These are phyloP conservation scores for Blastocystis sp. DNA, from an alignment of 352 stramenopile species.

Conservation along the genomic window DNA sequence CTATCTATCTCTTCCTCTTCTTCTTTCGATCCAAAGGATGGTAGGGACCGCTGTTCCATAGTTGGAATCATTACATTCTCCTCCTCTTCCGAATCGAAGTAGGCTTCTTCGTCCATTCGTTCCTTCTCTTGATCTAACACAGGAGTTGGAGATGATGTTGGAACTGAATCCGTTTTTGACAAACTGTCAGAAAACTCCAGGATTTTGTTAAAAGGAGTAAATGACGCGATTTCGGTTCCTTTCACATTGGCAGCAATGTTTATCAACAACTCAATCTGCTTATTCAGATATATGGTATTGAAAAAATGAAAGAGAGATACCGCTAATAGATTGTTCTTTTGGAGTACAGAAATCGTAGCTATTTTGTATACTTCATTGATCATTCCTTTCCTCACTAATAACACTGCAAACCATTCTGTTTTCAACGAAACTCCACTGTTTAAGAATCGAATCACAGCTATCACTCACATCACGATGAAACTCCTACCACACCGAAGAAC, in stretches of 20 bases:
- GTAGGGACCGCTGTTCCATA: neutral
- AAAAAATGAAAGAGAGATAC: neutral
- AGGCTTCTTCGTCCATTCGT: constrained; percentile 1
- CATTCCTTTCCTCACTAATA: neutral
- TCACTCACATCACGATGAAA: neutral
- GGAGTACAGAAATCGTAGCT: neutral
- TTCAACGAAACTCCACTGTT: neutral
- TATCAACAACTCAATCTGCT: neutral
- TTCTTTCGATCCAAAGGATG: neutral
- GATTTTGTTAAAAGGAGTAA: neutral
- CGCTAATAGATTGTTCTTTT: neutral
- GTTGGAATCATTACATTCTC: neutral
- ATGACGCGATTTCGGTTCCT: neutral
- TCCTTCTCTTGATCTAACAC: neutral
- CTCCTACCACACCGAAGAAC: neutral
- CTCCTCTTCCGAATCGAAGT: neutral
- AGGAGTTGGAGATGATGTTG: neutral
- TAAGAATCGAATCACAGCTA: constrained; percentile 33
- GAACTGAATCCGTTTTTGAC: neutral
- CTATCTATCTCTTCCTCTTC: neutral
- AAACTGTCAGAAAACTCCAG: neutral
- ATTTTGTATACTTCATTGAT: neutral
- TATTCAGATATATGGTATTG: neutral
- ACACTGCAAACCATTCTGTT: neutral
- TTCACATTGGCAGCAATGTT: neutral